Percentiles rank a stretch among this genome's conserved stretches.
Conservation (phyloP, 805 yeast genomes). For the Zygosaccharomyces pseudorouxii region DNA sequence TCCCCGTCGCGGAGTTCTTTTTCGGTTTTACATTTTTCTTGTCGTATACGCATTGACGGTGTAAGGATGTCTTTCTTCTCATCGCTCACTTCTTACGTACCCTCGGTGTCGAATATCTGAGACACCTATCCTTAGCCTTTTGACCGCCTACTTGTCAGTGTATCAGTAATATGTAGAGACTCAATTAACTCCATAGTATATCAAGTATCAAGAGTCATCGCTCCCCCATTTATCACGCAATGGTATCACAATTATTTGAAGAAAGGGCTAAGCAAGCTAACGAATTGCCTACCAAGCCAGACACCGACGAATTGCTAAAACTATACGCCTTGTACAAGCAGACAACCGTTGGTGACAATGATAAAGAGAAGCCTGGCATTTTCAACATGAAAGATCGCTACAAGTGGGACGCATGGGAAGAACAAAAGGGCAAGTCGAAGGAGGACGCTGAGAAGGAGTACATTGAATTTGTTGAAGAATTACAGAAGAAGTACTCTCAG, state of each 20-base stretch:
- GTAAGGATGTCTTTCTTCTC: background rate
- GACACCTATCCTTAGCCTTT: background rate
- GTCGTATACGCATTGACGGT: background rate
- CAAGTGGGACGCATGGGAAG: constrained; percentile 98
- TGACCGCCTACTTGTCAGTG: too few relatives aligned
- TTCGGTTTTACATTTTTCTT: background rate
- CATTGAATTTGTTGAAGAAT: constrained; percentile 61
- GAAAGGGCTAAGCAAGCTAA: constrained; percentile 73
- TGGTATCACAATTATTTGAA: constrained; percentile 36
- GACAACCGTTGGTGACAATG: constrained; percentile 94
- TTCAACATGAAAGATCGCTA: constrained; percentile 92
- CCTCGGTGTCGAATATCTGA: too few relatives aligned
- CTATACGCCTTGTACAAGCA: constrained; percentile 94
- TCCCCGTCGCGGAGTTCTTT: background rate
- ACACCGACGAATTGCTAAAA: constrained; percentile 78
- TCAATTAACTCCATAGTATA: too few relatives aligned
- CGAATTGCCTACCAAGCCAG: constrained; percentile 68
- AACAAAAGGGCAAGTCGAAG: constrained; percentile 75
- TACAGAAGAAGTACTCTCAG: constrained; percentile 47
- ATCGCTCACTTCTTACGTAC: background rate
- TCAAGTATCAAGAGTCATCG: too few relatives aligned
- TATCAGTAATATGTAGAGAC: too few relatives aligned
- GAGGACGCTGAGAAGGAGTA: constrained; percentile 87
- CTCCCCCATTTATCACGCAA: background rate
- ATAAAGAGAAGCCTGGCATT: constrained; percentile 80